Conservation (phyloP, 306 rosid genomes). For the Abrus precatorius region DNA sequence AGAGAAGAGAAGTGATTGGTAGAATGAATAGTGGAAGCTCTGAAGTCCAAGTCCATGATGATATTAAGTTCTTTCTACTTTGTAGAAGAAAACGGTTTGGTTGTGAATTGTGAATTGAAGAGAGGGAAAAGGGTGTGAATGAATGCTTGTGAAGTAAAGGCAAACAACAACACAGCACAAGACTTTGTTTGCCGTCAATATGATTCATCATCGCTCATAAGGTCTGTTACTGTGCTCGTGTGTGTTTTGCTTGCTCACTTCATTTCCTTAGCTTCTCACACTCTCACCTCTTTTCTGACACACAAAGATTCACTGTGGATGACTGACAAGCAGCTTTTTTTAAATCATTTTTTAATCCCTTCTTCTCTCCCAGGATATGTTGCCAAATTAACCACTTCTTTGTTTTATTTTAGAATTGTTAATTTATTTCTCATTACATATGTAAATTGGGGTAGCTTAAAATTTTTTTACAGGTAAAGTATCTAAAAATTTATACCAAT, state of each 20-base stretch:
- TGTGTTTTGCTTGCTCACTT: conserved; percentile 47
- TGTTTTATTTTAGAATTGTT: too few species aligned
- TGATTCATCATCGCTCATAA: conserved; percentile 36
- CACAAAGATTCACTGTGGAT: conserved; percentile 38
- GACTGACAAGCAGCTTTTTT: conserved; percentile 53
- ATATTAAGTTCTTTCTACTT: too few species aligned
- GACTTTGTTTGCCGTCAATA: neutral
- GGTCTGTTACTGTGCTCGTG: conserved; percentile 27
- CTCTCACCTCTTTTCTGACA: conserved; percentile 44
- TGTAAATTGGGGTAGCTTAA: too few species aligned
- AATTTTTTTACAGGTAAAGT: too few species aligned
- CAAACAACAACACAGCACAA: neutral
- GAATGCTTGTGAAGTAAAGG: neutral
- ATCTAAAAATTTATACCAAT: too few species aligned
- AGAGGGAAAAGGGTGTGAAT: neutral
- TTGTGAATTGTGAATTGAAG: neutral
- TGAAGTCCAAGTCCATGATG: conserved; percentile 73
- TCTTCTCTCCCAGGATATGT: neutral
- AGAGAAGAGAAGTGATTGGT: conserved; percentile 63
- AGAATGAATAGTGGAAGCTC: conserved; percentile 62
- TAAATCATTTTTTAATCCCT: neutral
- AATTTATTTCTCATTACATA: too few species aligned
- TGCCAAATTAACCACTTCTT: neutral
- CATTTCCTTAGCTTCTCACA: conserved; percentile 48
- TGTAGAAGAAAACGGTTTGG: neutral